Evolutionary conservation across 1,284 basidiomycete species (phyloP).

Genomic region (Melampsora medusae): DNA sequence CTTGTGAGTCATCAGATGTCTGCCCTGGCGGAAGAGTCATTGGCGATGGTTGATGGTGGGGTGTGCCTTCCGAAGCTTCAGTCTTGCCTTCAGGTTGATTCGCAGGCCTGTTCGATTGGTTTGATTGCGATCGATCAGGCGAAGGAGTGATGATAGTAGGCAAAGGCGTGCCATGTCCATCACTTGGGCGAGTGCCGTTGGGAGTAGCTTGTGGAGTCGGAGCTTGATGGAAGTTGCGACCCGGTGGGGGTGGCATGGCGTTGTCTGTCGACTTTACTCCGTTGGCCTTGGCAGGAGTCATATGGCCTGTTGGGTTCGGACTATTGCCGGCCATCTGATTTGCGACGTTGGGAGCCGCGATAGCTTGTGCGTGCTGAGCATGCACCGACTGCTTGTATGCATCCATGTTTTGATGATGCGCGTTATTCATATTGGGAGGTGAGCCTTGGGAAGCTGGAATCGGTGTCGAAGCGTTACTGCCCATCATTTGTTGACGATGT

Average conservation of each 20-base stretch:
- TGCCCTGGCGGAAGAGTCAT: too few species aligned
- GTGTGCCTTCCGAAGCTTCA: background rate
- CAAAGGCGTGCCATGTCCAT: conserved; percentile 10
- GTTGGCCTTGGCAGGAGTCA: conserved; percentile 17
- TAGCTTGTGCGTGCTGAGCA: conserved; percentile 30
- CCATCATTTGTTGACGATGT: conserved; percentile 1
- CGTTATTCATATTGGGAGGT: conserved; percentile 7
- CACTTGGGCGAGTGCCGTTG: conserved; percentile 18
- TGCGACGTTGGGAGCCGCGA: background rate
- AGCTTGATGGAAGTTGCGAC: conserved; percentile 26
- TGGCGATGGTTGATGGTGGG: conserved; percentile 7
- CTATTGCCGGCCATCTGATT: conserved; percentile 2
- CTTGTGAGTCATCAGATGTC: background rate
- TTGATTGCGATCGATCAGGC: conserved; percentile 17
- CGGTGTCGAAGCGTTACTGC: conserved; percentile 8
- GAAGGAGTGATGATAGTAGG: conserved; percentile 33
- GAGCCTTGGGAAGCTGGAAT: conserved; percentile 2
- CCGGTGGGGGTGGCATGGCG: conserved; percentile 22
- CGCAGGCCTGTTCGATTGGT: conserved; percentile 10
- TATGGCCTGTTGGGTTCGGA: background rate
- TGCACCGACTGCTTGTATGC: conserved; percentile 41
- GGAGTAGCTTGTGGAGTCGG: conserved; percentile 30
- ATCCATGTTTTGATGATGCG: conserved; percentile 4
- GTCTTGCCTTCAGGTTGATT: background rate
- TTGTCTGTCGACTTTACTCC: conserved; percentile 11